These are phyloP conservation scores for Mrakiaceae sp. DNA, from an alignment of 1,284 basidiomycete species.

Conservation along the genomic window DNA sequence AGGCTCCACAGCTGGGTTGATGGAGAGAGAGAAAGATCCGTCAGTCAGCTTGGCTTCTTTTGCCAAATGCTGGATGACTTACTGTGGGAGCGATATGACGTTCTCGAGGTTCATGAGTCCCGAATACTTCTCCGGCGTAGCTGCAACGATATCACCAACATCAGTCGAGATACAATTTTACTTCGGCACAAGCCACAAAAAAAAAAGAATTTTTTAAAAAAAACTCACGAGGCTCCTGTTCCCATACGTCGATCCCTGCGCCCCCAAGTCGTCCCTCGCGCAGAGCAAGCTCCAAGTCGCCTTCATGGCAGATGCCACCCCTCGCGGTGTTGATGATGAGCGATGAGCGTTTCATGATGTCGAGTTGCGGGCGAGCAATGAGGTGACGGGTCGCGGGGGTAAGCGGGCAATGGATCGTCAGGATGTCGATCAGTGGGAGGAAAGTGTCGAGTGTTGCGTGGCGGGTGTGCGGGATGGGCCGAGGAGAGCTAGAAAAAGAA, in stretches of 20 bases:
- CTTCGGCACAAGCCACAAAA: too few relatives aligned
- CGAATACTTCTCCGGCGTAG: too few relatives aligned
- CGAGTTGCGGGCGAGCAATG: constrained; percentile 32
- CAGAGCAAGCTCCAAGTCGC: constrained; percentile 37
- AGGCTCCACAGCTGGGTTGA: constrained; percentile 21
- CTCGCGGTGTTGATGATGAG: constrained; percentile 40
- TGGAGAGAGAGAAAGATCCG: neutral
- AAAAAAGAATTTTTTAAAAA: too few relatives aligned
- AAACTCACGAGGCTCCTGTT: too few relatives aligned
- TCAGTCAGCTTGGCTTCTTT: too few relatives aligned
- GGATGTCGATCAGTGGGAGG: constrained; percentile 33
- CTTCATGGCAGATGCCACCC: constrained; percentile 38
- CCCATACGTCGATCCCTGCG: constrained; percentile 40
- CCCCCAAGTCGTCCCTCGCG: constrained; percentile 34
- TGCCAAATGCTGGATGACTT: too few relatives aligned
- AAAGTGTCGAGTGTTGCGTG: constrained; percentile 31
- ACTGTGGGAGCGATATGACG: too few relatives aligned
- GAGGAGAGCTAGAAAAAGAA: too few relatives aligned
- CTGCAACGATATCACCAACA: too few relatives aligned
- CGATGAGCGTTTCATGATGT: constrained; percentile 31
- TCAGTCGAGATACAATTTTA: too few relatives aligned
- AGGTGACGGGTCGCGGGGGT: constrained; percentile 33
- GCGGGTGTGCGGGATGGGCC: constrained; percentile 34
- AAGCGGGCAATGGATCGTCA: constrained; percentile 40
- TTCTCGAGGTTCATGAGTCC: too few relatives aligned